A percentile compares a stretch with the other conserved stretches of the same genome.
Conservation (phyloP, 768 basidiomycete genomes). For the Udeniomyces megalosporus region DNA sequence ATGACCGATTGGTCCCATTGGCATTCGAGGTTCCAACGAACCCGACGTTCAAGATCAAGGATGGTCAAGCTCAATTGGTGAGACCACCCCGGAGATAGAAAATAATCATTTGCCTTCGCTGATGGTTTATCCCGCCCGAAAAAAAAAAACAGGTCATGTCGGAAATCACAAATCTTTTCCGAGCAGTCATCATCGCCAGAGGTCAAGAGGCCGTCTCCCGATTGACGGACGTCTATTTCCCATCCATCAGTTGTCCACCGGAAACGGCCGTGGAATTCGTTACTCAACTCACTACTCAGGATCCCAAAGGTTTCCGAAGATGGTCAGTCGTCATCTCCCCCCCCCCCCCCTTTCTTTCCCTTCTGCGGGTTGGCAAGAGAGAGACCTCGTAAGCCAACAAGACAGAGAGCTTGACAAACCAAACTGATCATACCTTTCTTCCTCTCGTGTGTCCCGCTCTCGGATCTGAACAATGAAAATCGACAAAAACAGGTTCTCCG, state of each 20-base stretch:
- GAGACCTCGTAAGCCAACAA: no score
- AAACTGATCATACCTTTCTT: no score
- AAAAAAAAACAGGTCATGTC: conserved; percentile 69
- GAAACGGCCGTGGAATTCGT: conserved; percentile 58
- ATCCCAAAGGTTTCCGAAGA: conserved; percentile 26
- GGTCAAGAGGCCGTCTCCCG: conserved; percentile 70
- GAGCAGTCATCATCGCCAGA: conserved; percentile 56
- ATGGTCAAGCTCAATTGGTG: conserved; percentile 71
- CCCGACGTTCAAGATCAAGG: conserved; percentile 69
- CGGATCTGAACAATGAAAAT: no score
- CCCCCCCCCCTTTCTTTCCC: background rate
- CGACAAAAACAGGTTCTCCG: background rate
- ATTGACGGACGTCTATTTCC: conserved; percentile 62
- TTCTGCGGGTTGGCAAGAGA: no score
- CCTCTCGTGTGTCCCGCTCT: no score
- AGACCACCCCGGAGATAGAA: no score
- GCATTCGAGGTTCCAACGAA: conserved; percentile 66
- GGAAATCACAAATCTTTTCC: conserved; percentile 74
- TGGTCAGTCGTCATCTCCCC: conserved; percentile 28
- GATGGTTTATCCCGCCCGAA: no score
- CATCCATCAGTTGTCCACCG: conserved; percentile 72
- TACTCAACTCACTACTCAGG: conserved; percentile 23
- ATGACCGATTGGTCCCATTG: conserved; percentile 64
- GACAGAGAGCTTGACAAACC: no score
- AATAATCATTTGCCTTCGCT: background rate